Percentiles rank a stretch among this genome's conserved stretches.
Evolutionary conservation across 2,329 filamentous ascomycete genomes (phyloP).

Genomic region (Pestalotiopsis sp.): DNA sequence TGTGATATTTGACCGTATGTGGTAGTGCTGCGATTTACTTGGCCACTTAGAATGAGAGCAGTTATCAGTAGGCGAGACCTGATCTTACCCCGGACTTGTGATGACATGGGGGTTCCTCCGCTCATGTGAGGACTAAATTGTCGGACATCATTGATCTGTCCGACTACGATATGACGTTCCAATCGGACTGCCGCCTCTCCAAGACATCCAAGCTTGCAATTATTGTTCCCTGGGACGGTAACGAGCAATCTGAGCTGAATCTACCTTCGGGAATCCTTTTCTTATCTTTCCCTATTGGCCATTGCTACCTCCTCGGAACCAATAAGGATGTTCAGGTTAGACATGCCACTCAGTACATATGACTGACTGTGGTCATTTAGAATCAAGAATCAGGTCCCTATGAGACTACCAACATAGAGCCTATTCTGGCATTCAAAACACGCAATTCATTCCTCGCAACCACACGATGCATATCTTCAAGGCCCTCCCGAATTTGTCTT

Average conservation of each 20-base stretch:
- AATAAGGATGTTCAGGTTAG: too few relatives aligned
- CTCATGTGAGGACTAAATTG: background rate
- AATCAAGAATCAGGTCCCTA: background rate
- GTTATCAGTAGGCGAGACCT: background rate
- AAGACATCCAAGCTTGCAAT: background rate
- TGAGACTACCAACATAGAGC: background rate
- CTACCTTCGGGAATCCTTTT: too few relatives aligned
- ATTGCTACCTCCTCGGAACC: too few relatives aligned
- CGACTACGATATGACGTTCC: background rate
- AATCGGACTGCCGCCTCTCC: background rate
- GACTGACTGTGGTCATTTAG: too few relatives aligned
- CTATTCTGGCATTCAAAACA: background rate
- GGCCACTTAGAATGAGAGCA: background rate
- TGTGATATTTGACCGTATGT: background rate
- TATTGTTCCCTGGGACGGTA: background rate
- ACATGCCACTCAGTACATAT: too few relatives aligned
- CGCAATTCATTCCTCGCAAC: background rate
- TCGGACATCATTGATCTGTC: background rate
- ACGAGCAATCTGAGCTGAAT: too few relatives aligned
- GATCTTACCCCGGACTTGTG: background rate
- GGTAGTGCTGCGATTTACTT: too few relatives aligned
- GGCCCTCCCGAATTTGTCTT: background rate
- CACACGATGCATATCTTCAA: background rate
- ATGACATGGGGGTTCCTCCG: background rate
- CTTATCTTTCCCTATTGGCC: too few relatives aligned